Conservation (phyloP, 2,329 filamentous ascomycete species). For the Colletotrichum orbiculare region DNA sequence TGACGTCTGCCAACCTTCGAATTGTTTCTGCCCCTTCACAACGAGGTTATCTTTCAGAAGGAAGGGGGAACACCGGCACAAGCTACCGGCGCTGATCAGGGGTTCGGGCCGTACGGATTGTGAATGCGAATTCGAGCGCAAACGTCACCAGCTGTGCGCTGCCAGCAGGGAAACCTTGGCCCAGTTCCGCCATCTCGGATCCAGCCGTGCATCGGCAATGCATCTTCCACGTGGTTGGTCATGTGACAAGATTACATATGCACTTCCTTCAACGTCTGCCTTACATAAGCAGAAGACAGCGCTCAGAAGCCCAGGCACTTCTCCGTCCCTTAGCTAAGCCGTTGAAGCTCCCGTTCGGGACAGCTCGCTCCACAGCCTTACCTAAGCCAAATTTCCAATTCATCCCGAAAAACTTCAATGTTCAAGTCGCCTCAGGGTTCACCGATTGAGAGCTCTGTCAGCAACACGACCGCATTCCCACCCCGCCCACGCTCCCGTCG, state of each 20-base stretch:
- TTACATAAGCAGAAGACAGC: background rate
- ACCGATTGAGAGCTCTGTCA: background rate
- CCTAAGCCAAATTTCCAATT: constrained; percentile 30
- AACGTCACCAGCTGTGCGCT: constrained; percentile 25
- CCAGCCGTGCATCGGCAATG: constrained; percentile 4
- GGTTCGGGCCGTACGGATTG: background rate
- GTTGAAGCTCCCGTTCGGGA: constrained; percentile 5
- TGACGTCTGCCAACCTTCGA: background rate
- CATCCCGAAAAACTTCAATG: constrained; percentile 34
- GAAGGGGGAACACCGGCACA: background rate
- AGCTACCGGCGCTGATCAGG: constrained; percentile 1
- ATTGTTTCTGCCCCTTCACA: background rate
- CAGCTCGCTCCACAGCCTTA: constrained; percentile 26
- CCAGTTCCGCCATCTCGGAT: constrained; percentile 17
- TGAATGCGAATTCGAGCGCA: constrained; percentile 1
- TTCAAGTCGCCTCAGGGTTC: constrained; percentile 16
- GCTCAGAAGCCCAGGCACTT: background rate
- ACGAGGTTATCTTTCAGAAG: background rate
- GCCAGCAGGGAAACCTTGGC: constrained; percentile 10
- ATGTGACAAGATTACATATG: constrained; percentile 1
- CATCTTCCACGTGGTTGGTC: background rate
- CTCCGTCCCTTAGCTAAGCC: constrained; percentile 13
- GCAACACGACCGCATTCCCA: constrained; percentile 16
- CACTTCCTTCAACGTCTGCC: background rate
- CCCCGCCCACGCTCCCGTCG: constrained; percentile 6